Conservation (phyloP, 495 filamentous ascomycete genomes). For the Podospora comata region DNA sequence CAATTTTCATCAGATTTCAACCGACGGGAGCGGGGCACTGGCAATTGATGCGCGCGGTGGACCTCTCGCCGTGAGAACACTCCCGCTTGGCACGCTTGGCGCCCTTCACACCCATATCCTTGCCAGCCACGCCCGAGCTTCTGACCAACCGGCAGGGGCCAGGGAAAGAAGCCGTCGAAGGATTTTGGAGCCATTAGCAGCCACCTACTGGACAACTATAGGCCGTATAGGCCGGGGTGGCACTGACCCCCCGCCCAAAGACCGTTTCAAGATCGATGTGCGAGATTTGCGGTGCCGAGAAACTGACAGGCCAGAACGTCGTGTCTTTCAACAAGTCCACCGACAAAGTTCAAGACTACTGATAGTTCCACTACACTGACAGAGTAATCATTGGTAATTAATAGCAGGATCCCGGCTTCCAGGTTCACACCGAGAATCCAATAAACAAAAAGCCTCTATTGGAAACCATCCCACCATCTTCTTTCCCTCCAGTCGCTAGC, state of each 20-base stretch:
- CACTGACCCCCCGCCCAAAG: slow-evolving; percentile 19
- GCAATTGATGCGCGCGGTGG: slow-evolving; percentile 14
- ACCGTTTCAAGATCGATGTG: slow-evolving; percentile 22
- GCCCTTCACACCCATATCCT: slow-evolving; percentile 6
- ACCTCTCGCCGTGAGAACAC: slow-evolving; percentile 5
- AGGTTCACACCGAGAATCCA: background rate
- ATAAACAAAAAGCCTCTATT: background rate
- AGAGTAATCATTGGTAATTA: too few species aligned
- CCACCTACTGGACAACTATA: background rate
- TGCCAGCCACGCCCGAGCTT: slow-evolving; percentile 16
- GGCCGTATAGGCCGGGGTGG: slow-evolving; percentile 4
- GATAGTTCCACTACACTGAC: too few species aligned
- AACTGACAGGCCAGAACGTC: background rate
- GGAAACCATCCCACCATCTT: too few species aligned
- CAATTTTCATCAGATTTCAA: background rate
- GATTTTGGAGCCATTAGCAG: slow-evolving; percentile 6
- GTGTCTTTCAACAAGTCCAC: too few species aligned
- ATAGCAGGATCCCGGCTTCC: background rate
- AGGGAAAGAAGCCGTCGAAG: slow-evolving; percentile 6
- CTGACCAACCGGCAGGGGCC: slow-evolving; percentile 18
- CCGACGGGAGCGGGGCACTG: background rate
- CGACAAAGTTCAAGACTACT: too few species aligned
- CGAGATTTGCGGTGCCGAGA: slow-evolving; percentile 11
- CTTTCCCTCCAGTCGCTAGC: too few species aligned
- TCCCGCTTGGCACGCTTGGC: slow-evolving; percentile 4